Percentiles rank a stretch among this genome's conserved stretches.
These are phyloP conservation scores for Talaromyces atroroseus DNA, from an alignment of 2,329 filamentous ascomycete genomes.

Conservation along the genomic window DNA sequence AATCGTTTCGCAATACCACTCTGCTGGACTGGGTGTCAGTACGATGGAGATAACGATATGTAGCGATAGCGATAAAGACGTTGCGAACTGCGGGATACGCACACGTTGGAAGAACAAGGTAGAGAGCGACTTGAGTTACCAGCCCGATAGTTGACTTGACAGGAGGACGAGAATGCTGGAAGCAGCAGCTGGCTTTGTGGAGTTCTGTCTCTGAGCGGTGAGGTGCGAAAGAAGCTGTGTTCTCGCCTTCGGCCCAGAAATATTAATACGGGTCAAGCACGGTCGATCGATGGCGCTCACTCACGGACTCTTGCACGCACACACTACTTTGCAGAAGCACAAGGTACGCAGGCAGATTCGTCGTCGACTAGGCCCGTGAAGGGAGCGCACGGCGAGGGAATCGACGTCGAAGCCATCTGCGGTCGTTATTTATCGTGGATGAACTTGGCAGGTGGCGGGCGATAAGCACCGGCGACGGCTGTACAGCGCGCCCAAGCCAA, in stretches of 20 bases:
- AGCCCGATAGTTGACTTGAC: background rate
- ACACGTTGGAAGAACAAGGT: background rate
- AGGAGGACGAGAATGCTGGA: background rate
- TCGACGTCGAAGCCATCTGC: background rate
- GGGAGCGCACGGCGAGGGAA: background rate
- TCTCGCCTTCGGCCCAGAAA: background rate
- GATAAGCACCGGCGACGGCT: constrained; percentile 5
- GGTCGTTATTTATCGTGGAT: background rate
- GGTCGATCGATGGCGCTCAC: background rate
- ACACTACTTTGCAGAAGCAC: background rate
- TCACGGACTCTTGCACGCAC: background rate
- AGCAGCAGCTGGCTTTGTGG: background rate
- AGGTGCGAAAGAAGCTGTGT: background rate
- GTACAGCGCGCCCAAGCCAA: background rate
- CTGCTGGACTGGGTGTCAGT: background rate
- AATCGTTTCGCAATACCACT: background rate
- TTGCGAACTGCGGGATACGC: background rate
- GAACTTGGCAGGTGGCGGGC: constrained; percentile 1
- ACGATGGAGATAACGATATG: background rate
- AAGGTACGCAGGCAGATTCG: background rate
- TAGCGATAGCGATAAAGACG: background rate
- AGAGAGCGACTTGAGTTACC: background rate
- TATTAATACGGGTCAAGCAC: background rate
- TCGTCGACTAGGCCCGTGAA: background rate
- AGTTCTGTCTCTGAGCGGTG: constrained; percentile 11